Percentiles rank a stretch among this genome's conserved stretches.
phyloP scores from a whole-genome alignment of 2,329 filamentous ascomycete genomes.

The Colletotrichum caudatum region DNA sequence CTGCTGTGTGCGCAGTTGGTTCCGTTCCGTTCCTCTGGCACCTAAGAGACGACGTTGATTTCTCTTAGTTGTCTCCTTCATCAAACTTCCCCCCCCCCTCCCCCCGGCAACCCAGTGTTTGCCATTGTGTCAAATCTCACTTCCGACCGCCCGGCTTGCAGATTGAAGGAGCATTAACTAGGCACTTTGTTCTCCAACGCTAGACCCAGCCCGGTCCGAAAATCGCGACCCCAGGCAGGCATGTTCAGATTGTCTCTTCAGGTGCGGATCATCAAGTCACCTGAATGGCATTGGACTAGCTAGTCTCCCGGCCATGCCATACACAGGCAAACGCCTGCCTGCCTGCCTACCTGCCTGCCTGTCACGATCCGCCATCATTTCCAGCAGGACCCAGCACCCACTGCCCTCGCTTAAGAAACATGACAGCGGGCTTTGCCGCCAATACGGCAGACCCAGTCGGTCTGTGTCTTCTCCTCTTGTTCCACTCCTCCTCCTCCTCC shows the following conservation, averaged over 20 bases:
- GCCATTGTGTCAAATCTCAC: conserved; percentile 11
- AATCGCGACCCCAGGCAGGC: neutral
- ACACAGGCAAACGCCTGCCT: conserved; percentile 9
- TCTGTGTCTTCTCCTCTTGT: neutral
- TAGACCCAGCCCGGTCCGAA: neutral
- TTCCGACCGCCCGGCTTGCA: conserved; percentile 5
- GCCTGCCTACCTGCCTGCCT: no score
- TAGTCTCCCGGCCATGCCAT: neutral
- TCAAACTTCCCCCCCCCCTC: neutral
- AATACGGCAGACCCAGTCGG: conserved; percentile 16
- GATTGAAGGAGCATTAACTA: neutral
- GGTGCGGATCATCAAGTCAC: conserved; percentile 11
- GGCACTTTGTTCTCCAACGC: neutral
- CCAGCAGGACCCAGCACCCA: conserved; percentile 28
- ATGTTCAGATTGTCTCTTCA: neutral
- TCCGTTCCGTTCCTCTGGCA: conserved; percentile 7
- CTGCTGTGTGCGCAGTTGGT: neutral
- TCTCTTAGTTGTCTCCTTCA: conserved; percentile 20
- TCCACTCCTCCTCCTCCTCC: neutral
- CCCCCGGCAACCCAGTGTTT: conserved; percentile 12
- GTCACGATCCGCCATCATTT: conserved; percentile 36
- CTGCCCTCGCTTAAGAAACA: conserved; percentile 3
- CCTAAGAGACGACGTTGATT: neutral
- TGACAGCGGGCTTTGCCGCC: conserved; percentile 40
- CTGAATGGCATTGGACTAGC: conserved; percentile 10